These are phyloP conservation scores for Cercospora sesami DNA, from an alignment of 2,329 filamentous ascomycete species.

Conservation along the genomic window DNA sequence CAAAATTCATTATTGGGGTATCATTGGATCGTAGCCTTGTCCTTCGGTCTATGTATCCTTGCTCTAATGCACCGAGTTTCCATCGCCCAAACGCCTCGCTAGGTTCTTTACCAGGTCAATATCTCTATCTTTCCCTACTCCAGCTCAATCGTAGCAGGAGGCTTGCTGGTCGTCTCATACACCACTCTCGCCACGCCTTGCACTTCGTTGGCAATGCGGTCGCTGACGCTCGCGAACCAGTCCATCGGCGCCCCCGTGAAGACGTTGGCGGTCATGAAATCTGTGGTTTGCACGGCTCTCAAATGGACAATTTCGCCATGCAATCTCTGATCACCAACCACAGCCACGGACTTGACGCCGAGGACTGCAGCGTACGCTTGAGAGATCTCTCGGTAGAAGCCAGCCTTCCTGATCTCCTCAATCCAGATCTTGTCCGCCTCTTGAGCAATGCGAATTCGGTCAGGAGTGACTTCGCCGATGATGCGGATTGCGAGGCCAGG, in stretches of 20 bases:
- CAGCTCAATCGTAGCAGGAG: constrained; percentile 72
- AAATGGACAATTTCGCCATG: constrained; percentile 63
- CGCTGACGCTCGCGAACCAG: constrained; percentile 65
- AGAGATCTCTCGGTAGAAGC: constrained; percentile 69
- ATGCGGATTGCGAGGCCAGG: constrained; percentile 76
- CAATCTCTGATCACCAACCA: constrained; percentile 69
- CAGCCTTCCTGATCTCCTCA: constrained; percentile 68
- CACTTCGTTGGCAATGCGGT: constrained; percentile 73
- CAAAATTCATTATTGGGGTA: constrained; percentile 1
- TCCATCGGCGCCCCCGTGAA: constrained; percentile 62
- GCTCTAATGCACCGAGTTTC: neutral
- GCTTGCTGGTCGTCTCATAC: constrained; percentile 69
- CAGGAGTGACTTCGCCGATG: constrained; percentile 78
- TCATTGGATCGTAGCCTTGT: constrained; percentile 1
- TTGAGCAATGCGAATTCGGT: constrained; percentile 76
- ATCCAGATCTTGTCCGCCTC: constrained; percentile 79
- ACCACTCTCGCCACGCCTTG: constrained; percentile 69
- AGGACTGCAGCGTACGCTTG: constrained; percentile 71
- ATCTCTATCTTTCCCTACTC: constrained; percentile 52
- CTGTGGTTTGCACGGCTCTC: constrained; percentile 61
- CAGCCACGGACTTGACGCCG: constrained; percentile 65
- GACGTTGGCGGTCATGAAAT: constrained; percentile 75
- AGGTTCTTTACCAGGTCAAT: neutral
- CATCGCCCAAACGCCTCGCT: constrained; percentile 6
- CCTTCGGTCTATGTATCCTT: neutral